Percentiles rank a stretch among this genome's conserved stretches.
These are phyloP conservation scores for Pleurotus pulmonarius DNA, from an alignment of 768 basidiomycete genomes.

Conservation along the genomic window DNA sequence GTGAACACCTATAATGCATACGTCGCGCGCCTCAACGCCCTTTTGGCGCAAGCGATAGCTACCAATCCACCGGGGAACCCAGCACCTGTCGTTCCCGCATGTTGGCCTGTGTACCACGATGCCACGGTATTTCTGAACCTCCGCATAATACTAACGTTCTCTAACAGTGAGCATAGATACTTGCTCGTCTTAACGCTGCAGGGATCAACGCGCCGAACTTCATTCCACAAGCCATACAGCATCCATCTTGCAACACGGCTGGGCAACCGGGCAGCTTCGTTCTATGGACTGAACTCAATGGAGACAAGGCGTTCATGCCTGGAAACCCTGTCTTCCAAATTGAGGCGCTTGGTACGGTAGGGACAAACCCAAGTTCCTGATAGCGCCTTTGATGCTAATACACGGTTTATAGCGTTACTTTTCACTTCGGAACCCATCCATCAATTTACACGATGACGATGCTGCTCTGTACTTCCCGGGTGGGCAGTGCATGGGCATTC, in stretches of 20 bases:
- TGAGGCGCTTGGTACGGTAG: not conserved
- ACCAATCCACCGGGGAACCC: conserved; percentile 1
- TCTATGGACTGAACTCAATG: not conserved
- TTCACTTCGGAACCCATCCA: too few relatives aligned
- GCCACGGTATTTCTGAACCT: not conserved
- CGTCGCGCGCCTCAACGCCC: not conserved
- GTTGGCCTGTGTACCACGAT: conserved; percentile 1
- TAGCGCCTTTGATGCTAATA: not conserved
- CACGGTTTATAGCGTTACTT: not conserved
- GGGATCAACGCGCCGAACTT: not conserved
- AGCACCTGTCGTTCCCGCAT: not conserved
- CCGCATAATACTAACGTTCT: not conserved
- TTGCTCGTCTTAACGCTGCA: not conserved
- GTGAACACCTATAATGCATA: not conserved
- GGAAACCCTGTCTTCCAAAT: not conserved
- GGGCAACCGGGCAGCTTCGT: not conserved
- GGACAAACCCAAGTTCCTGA: not conserved
- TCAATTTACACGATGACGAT: too few relatives aligned
- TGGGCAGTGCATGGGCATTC: not conserved
- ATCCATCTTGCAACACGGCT: not conserved
- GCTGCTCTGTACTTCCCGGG: not conserved
- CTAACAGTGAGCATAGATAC: not conserved
- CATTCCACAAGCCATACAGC: not conserved
- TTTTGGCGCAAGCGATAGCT: not conserved
- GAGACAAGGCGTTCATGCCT: not conserved